Evolutionary conservation across 768 basidiomycete genomes (phyloP).

Genomic region (Austroboletus eburneus): DNA sequence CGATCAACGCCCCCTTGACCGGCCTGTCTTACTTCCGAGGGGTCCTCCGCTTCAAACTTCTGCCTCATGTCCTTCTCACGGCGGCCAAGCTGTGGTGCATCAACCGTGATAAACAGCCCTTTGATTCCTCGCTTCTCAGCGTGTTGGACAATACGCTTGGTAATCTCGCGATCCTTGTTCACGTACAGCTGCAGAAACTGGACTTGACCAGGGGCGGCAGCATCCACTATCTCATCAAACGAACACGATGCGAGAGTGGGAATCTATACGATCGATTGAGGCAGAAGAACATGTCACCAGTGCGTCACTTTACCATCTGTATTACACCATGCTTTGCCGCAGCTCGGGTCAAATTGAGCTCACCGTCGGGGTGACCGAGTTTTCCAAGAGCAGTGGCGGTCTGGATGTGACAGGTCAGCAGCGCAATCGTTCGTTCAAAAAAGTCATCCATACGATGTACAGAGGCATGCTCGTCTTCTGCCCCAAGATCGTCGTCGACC

Average conservation of each 20-base stretch:
- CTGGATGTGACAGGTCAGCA: conserved; percentile 25
- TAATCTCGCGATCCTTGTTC: conserved; percentile 83
- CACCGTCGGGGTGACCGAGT: conserved; percentile 94
- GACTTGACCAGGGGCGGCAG: conserved; percentile 69
- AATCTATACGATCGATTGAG: conserved; percentile 49
- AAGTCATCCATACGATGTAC: conserved; percentile 60
- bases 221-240: conserved; percentile 94
- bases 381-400: conserved; percentile 90
- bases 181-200: conserved; percentile 90
- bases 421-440: background rate
- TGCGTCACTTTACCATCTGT: conserved; percentile 51
- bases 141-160: conserved; percentile 82
- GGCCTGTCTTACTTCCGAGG: conserved; percentile 41
- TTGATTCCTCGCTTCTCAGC: conserved; percentile 90
- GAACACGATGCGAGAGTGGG: conserved; percentile 94
- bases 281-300: background rate
- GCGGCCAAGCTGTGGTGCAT: conserved; percentile 93
- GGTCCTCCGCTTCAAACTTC: conserved; percentile 81
- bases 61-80: conserved; percentile 96
- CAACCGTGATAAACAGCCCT: conserved; percentile 94
- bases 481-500: conserved; percentile 78
- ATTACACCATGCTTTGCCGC: conserved; percentile 76
- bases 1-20: conserved; percentile 59
- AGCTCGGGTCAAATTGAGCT: conserved; percentile 84
- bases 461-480: conserved; percentile 71